A percentile compares a stretch with the other conserved stretches of the same genome.
These are phyloP conservation scores for Dendrobium huoshanense DNA, from an alignment of 106 monocot species.

Conservation along the genomic window DNA sequence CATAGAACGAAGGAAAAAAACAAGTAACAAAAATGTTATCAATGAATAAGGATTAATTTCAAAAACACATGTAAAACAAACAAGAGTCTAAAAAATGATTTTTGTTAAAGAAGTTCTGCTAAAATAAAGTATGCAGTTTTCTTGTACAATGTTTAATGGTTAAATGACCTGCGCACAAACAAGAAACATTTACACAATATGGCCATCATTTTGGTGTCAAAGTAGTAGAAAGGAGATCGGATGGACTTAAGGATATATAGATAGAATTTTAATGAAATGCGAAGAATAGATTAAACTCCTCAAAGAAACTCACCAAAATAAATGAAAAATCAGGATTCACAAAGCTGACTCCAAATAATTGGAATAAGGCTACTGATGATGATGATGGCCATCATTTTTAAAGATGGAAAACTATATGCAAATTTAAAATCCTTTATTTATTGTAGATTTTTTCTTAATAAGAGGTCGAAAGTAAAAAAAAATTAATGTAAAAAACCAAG, in stretches of 20 bases:
- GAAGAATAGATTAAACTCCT: too few relatives aligned
- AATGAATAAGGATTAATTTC: conserved; percentile 1
- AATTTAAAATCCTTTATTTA: too few relatives aligned
- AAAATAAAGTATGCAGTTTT: background rate
- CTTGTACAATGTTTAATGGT: background rate
- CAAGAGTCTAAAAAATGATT: background rate
- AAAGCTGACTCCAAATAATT: too few relatives aligned
- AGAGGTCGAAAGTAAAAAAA: too few relatives aligned
- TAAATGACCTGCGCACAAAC: background rate
- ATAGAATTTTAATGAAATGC: background rate
- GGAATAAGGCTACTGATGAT: too few relatives aligned
- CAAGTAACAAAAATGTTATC: background rate
- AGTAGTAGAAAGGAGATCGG: background rate
- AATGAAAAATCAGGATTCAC: too few relatives aligned
- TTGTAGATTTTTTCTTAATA: too few relatives aligned
- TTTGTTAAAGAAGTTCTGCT: background rate
- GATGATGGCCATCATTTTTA: too few relatives aligned
- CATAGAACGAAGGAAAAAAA: background rate
- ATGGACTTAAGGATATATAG: background rate
- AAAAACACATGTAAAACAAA: too few relatives aligned
- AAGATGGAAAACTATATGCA: too few relatives aligned
- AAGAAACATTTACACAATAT: background rate
- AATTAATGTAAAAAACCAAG: background rate
- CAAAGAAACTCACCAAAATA: too few relatives aligned
- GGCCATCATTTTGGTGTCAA: background rate